Base-by-base conservation (phyloP, 108 stramenopile species). In the Cyclostephanos invisitatus region DNA sequence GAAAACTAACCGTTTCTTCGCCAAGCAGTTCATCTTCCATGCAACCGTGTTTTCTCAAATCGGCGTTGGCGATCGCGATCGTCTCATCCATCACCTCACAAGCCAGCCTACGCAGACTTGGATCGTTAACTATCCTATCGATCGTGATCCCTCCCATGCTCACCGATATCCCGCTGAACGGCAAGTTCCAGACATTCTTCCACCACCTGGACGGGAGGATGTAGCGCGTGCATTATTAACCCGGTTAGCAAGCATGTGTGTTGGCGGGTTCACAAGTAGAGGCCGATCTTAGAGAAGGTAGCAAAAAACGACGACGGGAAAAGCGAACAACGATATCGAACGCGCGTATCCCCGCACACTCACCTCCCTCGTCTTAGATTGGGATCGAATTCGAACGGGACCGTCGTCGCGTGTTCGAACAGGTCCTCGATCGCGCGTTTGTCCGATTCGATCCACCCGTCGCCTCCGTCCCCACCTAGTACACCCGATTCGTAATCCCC, bases 81-180 rank as follows among this genome's bases (percentile, higher is more conserved):
- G 89, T 89, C 63, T 95, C 93, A 54, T 91, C 87, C 73, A 95
- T 92, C 4, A 95, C 74, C 38, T 50, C 73, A 64, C 78, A 69
- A 0, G 93, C 89, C 47, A 95, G 82, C 24, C 72, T 50, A 36
- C 90, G 77, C 49, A 93, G 68, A 49, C 87, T 84, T 20, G 83
- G 81, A 87, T 96, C 91, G 10, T 55, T 73, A 21, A 90, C 88
- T 49, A 96, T 89, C 54, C 78, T 84, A 66, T 96, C 95, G 22
- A 92, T 81, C 17, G 92, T 92, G 24, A 93, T 88, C 11, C 95
- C 95, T 58, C 89, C 89, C 92, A 96, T 91, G 17, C 92, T 91
- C 4, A 93, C 91, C 21, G 82, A 84, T 40, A 96, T 86, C 4
- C 92, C 92, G 78, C 88, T 91, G 68, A 92, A 96, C 9, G 95